Percentiles rank a stretch among this genome's conserved stretches.
Conservation (phyloP, 176 grass and related monocot genomes). For the Carex cristatella region DNA sequence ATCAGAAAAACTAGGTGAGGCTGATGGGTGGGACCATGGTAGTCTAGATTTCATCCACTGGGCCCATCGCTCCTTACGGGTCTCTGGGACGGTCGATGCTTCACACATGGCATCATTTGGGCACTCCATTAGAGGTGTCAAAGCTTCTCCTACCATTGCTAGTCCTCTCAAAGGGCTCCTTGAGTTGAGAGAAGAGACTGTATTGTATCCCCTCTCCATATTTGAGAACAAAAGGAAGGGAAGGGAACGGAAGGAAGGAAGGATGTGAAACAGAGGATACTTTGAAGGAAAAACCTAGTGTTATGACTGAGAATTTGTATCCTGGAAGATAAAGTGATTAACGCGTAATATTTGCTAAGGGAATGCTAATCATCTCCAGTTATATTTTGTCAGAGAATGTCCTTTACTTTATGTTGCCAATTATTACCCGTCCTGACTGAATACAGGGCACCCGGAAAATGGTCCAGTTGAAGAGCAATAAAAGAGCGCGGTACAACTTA, state of each 20-base stretch:
- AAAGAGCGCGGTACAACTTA: too few species aligned
- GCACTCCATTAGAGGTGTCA: slow-evolving; percentile 22
- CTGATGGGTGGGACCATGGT: neutral
- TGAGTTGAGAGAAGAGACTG: slow-evolving; percentile 9
- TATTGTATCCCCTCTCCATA: neutral
- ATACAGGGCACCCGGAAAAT: neutral
- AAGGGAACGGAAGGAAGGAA: neutral
- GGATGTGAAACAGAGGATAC: neutral
- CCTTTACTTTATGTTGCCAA: neutral
- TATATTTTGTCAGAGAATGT: neutral
- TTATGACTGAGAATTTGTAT: slow-evolving; percentile 2
- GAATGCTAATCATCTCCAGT: slow-evolving; percentile 9
- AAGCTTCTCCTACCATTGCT: slow-evolving; percentile 14
- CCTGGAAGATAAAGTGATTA: neutral
- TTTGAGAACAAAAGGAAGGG: slow-evolving; percentile 17
- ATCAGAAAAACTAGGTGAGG: slow-evolving; percentile 55
- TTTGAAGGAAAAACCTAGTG: neutral
- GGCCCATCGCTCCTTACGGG: slow-evolving; percentile 10
- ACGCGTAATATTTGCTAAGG: neutral
- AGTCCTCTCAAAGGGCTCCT: neutral
- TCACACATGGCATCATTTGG: neutral
- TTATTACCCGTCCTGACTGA: neutral
- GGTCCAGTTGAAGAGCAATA: neutral
- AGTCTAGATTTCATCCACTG: slow-evolving; percentile 22
- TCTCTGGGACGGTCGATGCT: neutral